phyloP scores from a whole-genome alignment of 257 asterid species.

The Solanum megistacrolobum region DNA sequence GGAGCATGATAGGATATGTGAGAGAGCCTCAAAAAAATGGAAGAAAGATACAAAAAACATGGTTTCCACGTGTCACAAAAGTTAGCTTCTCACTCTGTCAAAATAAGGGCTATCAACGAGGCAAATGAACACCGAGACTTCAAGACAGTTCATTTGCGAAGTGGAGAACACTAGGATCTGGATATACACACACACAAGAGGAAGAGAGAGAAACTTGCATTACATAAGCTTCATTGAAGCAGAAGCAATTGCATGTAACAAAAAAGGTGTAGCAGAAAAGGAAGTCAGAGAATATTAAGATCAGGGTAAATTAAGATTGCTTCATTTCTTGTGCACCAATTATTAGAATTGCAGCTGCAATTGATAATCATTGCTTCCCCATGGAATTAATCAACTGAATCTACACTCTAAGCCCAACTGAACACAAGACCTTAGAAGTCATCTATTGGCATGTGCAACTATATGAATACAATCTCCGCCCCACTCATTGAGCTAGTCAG shows the following conservation, averaged over 20 bases:
- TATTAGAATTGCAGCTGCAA: not conserved
- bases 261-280: not conserved
- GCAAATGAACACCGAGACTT: not conserved
- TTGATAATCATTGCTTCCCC: not conserved
- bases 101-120: not conserved
- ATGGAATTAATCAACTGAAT: not conserved
- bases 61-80: not conserved
- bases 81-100: not conserved
- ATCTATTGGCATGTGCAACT: not conserved
- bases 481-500: not conserved
- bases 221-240: not conserved
- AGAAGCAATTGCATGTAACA: not conserved
- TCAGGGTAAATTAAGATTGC: not conserved
- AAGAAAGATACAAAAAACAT: not conserved
- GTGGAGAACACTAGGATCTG: not conserved
- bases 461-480: not conserved
- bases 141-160: not conserved
- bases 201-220: not conserved
- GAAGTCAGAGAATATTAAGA: not conserved
- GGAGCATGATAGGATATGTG: not conserved
- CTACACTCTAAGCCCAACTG: not conserved
- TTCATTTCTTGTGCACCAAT: not conserved
- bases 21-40: not conserved
- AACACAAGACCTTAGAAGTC: not conserved
- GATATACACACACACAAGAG: not conserved